These are phyloP conservation scores for Ogataea chonburiensis DNA, from an alignment of 805 yeast genomes.

Conservation along the genomic window DNA sequence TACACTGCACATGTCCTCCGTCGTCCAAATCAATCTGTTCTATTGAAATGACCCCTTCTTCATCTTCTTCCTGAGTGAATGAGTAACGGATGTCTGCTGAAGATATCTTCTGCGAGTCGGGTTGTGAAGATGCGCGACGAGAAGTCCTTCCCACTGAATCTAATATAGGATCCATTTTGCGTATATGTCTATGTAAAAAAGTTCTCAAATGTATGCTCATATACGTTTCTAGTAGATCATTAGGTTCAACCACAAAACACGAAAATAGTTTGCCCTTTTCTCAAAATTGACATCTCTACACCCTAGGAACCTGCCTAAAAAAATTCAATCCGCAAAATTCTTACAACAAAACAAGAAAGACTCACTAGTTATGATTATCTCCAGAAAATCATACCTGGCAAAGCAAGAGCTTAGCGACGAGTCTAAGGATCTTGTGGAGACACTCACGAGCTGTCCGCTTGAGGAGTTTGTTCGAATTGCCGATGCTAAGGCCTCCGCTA, in stretches of 20 bases:
- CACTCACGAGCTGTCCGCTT: conserved; percentile 17
- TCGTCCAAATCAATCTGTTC: conserved; percentile 1
- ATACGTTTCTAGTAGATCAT: conserved; percentile 3
- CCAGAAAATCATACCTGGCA: conserved; percentile 18
- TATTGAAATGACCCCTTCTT: conserved; percentile 10
- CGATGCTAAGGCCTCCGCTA: conserved; percentile 21
- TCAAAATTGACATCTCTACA: conserved; percentile 3
- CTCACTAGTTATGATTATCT: conserved; percentile 19
- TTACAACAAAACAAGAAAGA: conserved; percentile 5
- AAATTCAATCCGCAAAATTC: no score
- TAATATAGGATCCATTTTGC: conserved; percentile 5
- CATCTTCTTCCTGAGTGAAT: conserved; percentile 17
- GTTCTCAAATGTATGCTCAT: conserved; percentile 7
- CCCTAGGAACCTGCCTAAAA: no score
- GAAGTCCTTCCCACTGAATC: not conserved
- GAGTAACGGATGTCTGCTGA: conserved; percentile 19
- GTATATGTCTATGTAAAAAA: not conserved
- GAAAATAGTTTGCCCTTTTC: not conserved
- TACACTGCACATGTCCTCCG: not conserved
- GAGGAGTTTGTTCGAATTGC: conserved; percentile 24
- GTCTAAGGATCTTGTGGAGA: conserved; percentile 17
- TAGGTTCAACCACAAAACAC: conserved; percentile 1
- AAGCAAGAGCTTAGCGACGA: conserved; percentile 22
- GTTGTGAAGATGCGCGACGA: conserved; percentile 5
- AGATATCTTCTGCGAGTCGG: conserved; percentile 11